phyloP scores from a whole-genome alignment of 2,329 filamentous ascomycete species.

The Pleurostoma richardsiae region DNA sequence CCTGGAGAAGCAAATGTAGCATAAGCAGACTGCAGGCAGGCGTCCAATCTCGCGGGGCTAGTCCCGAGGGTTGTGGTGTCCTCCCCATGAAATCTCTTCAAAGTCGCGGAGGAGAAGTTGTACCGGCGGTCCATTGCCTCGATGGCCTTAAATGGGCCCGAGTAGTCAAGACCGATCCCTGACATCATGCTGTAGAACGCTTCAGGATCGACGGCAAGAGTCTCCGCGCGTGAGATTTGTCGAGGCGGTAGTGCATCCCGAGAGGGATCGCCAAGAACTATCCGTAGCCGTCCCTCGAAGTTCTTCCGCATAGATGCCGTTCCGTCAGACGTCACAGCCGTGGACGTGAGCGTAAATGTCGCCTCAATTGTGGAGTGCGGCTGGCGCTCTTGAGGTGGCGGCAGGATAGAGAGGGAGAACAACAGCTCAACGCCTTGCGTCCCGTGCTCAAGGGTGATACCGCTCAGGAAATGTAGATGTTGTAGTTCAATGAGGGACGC shows the following conservation, averaged over 20 bases:
- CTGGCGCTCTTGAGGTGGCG: conserved; percentile 4
- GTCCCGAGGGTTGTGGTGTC: conserved; percentile 29
- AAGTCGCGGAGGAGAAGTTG: conserved; percentile 24
- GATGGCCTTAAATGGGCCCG: conserved; percentile 30
- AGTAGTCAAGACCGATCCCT: conserved; percentile 28
- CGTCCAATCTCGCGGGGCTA: conserved; percentile 35
- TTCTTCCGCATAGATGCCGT: conserved; percentile 27
- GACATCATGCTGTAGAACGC: conserved; percentile 37
- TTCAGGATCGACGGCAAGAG: conserved; percentile 19
- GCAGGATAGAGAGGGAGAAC: conserved; percentile 24
- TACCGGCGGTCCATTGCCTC: conserved; percentile 25
- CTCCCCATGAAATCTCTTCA: conserved; percentile 22
- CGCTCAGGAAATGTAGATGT: conserved; percentile 23
- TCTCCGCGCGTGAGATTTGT: conserved; percentile 19
- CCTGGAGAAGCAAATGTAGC: conserved; percentile 32
- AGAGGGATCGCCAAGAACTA: conserved; percentile 21
- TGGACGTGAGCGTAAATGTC: conserved; percentile 26
- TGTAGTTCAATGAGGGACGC: conserved; percentile 23
- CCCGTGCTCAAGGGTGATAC: conserved; percentile 24
- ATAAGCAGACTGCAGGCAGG: conserved; percentile 35
- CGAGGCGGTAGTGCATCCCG: conserved; percentile 19
- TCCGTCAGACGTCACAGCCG: conserved; percentile 19
- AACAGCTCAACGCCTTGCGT: conserved; percentile 27
- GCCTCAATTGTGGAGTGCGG: conserved; percentile 18
- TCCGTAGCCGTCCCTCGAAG: conserved; percentile 23